Evolutionary conservation across 306 rosid species (phyloP), one percentile per base, ranked within the genome.

Genomic region (Albizia julibrissin): DNA sequence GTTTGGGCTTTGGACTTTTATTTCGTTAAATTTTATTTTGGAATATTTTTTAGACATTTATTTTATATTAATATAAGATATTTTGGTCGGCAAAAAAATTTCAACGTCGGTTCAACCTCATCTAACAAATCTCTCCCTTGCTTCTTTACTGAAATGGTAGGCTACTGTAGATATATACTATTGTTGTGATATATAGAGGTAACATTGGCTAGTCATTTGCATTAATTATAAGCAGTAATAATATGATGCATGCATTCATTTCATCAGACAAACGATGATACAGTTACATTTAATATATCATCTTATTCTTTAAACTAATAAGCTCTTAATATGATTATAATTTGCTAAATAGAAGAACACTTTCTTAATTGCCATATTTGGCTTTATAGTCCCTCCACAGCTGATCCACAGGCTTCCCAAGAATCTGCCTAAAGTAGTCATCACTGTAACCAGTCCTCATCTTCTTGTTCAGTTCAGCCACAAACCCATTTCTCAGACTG

Each of bases 401-500:
- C 84, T 83, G 86, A 61, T 72, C 68, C 13, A 83, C 90, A 1
- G 21, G 47, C 79, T 83, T 85, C 33, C 87, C 89, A 10, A 83
- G 74, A 4, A 89, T 24, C 54, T 87, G 62, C 4, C 68, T 74
- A 44, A 89, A 89, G 59, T 52, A 89, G 18, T 75, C 11, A 5
- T 24, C 83, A 75, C 34, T 83, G 31, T 89, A 89, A 22, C 78
- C 83, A 42, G 2, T 64, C 42, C 69, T 78, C 89, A 83, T 21
- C 75, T 70, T 89, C 85, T 68, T 76, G 75, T 89, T 89, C 56
- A 85, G 31, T 59, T 87, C 90, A n/a, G 82, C 89, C 33, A 89
- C 90, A 72, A 87, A 87, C 49, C 90, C 89, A 47, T 44, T 76
- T 27, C 82, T 78, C 24, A 82, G 31, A 24, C 73, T 84, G 21